Base-by-base conservation (phyloP, 345 rosid genomes). In the Cochlearia excelsa region DNA sequence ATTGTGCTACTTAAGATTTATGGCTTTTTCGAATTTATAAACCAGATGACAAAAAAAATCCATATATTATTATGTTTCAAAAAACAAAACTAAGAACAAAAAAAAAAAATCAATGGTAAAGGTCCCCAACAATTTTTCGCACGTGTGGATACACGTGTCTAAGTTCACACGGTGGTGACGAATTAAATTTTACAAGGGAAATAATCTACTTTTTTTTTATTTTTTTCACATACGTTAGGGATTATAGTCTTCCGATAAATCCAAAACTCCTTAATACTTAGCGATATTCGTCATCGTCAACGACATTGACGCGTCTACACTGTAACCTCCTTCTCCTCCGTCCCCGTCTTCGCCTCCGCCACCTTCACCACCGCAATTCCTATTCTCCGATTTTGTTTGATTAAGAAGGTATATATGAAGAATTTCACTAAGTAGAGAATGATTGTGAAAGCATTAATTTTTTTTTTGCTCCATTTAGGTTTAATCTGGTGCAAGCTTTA, bases 281-380 rank as follows among this genome's bases (percentile, higher is more conserved):
- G 57, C 57, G 63, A 62, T 41, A 48, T 23, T 49, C 42, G 34
- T 41, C 66, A 31, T 34, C 67, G 34, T 50, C 74, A 27, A 69
- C 69, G 64, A 68, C 69, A 45, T 70, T 56, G 74, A 70, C 64
- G 69, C 63, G 54, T 54, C 8, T 55, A 26, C 74, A 34, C 59
- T 55, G 64, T 70, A 51, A 50, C 57, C 38, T 63, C 23, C 23
- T 16, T 16, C 23, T 16, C 23, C 65, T 50, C 29, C 42, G 44
- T 9, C 23, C 26, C 31, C 34, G 26, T 31, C 40, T 0, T 8
- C 40, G 40, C 46, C 16, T 43, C 44, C 23, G 44, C 30, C 2
- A n/a, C 29, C 0, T 7, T 48, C 37, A 34, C 6, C 37, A 34
- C 6, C 6, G 7, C 1, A 1, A 3, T 42, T n/a, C 38, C 0